Percentiles rank a stretch among this genome's conserved stretches.
Conservation (phyloP, 2,329 filamentous ascomycete species). For the Penicillium sp. region DNA sequence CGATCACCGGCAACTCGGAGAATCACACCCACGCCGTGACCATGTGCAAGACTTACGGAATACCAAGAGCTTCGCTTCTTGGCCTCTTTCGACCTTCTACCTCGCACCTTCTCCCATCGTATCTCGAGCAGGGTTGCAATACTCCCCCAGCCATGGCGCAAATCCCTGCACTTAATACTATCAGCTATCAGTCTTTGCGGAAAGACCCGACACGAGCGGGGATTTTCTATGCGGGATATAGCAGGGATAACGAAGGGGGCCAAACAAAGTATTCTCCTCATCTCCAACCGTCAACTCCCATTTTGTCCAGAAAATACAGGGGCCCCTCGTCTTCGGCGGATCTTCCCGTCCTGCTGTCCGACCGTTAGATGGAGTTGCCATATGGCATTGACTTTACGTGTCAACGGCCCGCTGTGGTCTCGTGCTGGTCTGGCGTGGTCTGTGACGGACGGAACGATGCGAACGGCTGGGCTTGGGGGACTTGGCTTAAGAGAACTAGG, state of each 20-base stretch:
- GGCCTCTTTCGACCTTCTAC: background rate
- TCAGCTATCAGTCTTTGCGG: slow-evolving; percentile 4
- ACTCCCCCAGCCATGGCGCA: background rate
- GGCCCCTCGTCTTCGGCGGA: slow-evolving; percentile 12
- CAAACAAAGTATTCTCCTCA: background rate
- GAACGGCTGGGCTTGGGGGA: background rate
- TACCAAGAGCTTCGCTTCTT: background rate
- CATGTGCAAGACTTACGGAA: slow-evolving; percentile 1
- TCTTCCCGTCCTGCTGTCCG: slow-evolving; percentile 22
- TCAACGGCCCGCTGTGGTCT: slow-evolving; percentile 24
- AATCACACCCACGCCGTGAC: background rate
- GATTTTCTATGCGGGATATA: background rate
- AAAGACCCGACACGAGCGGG: slow-evolving; percentile 14
- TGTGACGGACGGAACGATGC: background rate
- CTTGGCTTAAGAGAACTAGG: background rate
- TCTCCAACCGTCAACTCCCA: slow-evolving; percentile 8
- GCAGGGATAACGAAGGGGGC: background rate
- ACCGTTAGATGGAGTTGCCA: slow-evolving; percentile 27
- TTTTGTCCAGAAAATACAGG: slow-evolving; percentile 7
- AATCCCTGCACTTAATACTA: background rate
- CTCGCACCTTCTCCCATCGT: background rate
- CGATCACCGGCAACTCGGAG: background rate
- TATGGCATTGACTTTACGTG: slow-evolving; percentile 17
- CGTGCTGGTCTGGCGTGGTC: slow-evolving; percentile 8
- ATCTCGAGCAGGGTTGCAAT: background rate